Percentiles rank a stretch among this genome's conserved stretches.
phyloP scores from a whole-genome alignment of 2,329 filamentous ascomycete genomes.

The Fusarium sp. region DNA sequence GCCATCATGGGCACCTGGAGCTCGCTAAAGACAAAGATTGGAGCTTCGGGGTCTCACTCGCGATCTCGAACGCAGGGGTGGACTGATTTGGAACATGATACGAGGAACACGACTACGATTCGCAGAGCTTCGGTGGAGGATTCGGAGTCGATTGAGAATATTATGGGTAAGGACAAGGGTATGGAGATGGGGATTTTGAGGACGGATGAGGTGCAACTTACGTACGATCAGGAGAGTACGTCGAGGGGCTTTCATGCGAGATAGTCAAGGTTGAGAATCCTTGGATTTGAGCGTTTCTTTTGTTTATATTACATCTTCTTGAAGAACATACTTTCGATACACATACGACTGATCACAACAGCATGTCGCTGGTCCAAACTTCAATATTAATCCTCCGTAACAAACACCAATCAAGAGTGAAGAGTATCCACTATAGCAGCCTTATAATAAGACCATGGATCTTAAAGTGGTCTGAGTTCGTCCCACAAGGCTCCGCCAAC shows the following conservation, averaged over 20 bases:
- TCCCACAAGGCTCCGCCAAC: neutral
- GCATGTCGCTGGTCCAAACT: neutral
- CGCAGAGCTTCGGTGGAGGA: neutral
- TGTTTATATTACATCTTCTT: neutral
- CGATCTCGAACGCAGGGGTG: slow-evolving; percentile 23
- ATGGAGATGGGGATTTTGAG: slow-evolving; percentile 18
- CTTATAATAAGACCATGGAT: neutral
- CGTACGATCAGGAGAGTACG: neutral
- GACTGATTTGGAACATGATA: slow-evolving; percentile 20
- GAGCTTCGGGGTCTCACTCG: slow-evolving; percentile 19
- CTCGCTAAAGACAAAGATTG: slow-evolving; percentile 23
- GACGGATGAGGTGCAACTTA: slow-evolving; percentile 20
- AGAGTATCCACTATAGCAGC: neutral
- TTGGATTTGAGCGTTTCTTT: neutral
- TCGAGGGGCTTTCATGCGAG: neutral
- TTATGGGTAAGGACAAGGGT: slow-evolving; percentile 5
- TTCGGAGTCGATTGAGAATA: slow-evolving; percentile 24
- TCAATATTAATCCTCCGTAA: neutral
- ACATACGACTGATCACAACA: neutral
- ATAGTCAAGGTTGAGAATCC: neutral
- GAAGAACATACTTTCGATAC: neutral
- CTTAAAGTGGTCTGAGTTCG: neutral
- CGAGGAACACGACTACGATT: neutral
- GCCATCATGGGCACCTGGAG: slow-evolving; percentile 30
- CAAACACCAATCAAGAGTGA: neutral